These are phyloP conservation scores for Hymenoscyphus fructigenus DNA, from an alignment of 2,329 filamentous ascomycete genomes.

Conservation along the genomic window DNA sequence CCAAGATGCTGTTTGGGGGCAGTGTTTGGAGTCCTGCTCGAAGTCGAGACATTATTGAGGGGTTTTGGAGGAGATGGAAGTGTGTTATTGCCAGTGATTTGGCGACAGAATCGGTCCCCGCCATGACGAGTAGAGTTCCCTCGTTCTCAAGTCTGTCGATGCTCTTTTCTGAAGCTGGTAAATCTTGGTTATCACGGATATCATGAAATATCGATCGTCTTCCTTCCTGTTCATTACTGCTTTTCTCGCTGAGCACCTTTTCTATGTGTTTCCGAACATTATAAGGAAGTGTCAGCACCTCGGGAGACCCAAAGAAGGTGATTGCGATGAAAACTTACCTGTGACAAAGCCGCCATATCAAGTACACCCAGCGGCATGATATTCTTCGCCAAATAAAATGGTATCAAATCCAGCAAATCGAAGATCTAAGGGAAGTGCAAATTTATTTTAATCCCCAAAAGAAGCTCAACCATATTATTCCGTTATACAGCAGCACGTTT, in stretches of 20 bases:
- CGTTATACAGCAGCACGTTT: no score
- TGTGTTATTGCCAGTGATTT: constrained; percentile 8
- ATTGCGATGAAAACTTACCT: no score
- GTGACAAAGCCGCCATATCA: no score
- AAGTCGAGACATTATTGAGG: constrained; percentile 25
- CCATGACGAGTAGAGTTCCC: constrained; percentile 5
- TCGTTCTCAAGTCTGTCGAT: constrained; percentile 2
- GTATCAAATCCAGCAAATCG: no score
- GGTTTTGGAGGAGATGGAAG: constrained; percentile 36
- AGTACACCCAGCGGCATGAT: no score
- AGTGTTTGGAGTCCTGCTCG: background rate
- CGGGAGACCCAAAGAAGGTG: background rate
- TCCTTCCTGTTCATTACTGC: background rate
- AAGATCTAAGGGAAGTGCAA: no score
- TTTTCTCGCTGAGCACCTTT: background rate
- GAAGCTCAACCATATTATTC: no score
- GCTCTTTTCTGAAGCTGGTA: constrained; percentile 8
- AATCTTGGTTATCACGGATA: background rate
- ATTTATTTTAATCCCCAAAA: no score
- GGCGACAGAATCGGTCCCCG: constrained; percentile 7
- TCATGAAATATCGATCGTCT: constrained; percentile 8
- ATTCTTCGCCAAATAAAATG: no score
- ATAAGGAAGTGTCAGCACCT: background rate
- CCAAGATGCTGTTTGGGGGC: background rate
- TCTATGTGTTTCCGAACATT: constrained; percentile 1